Evolutionary conservation across 2,329 filamentous ascomycete genomes (phyloP).

Genomic region (Zalaria obscura): DNA sequence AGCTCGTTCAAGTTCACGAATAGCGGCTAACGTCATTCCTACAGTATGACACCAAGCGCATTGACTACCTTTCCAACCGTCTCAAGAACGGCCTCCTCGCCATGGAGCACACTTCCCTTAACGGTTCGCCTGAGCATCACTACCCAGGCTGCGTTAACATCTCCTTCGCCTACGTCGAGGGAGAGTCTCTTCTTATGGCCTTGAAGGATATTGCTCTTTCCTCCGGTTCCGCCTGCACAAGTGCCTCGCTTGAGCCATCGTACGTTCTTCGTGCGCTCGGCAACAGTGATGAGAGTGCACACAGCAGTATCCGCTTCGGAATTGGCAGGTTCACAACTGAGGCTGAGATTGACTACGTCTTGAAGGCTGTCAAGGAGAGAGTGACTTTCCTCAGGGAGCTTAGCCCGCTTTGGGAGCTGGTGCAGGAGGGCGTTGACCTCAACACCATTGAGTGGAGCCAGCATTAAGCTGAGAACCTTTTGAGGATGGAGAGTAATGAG

Average conservation of each 20-base stretch:
- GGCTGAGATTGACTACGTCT: conserved; percentile 88
- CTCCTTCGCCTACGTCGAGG: conserved; percentile 96
- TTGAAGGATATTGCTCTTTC: conserved; percentile 95
- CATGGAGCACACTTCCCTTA: conserved; percentile 84
- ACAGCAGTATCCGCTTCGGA: conserved; percentile 94
- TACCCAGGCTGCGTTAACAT: conserved; percentile 98
- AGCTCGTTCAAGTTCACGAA: conserved; percentile 5
- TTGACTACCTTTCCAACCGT: conserved; percentile 69
- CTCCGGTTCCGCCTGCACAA: conserved; percentile 93
- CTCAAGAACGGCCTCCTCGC: conserved; percentile 69
- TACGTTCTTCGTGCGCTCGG: conserved; percentile 91
- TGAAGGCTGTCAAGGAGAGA: conserved; percentile 82
- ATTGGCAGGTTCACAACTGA: conserved; percentile 96
- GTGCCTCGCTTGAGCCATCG: conserved; percentile 87
- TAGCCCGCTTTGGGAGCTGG: conserved; percentile 91
- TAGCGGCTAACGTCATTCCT: conserved; percentile 3
- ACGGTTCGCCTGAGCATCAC: conserved; percentile 69
- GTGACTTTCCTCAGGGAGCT: conserved; percentile 89
- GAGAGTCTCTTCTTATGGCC: conserved; percentile 95
- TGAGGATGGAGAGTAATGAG: too few species aligned
- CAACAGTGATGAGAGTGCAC: conserved; percentile 92
- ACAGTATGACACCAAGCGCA: conserved; percentile 83
- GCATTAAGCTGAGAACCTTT: conserved; percentile 41
- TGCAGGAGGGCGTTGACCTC: conserved; percentile 90
- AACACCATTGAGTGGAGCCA: conserved; percentile 98